Percentiles rank a stretch among this genome's conserved stretches.
These are phyloP conservation scores for Quercus suber DNA, from an alignment of 306 rosid genomes.

Conservation along the genomic window DNA sequence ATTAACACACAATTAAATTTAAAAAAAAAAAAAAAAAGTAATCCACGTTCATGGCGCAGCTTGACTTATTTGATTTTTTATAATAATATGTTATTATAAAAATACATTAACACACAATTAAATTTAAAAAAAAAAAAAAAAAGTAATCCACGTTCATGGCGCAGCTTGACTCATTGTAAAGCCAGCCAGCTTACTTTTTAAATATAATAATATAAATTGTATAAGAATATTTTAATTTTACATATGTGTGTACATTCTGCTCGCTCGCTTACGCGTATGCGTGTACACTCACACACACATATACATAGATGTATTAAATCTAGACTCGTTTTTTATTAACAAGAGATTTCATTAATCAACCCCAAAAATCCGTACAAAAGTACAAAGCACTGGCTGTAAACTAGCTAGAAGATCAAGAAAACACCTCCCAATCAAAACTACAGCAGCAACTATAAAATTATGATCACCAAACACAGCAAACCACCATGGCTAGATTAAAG, in stretches of 20 bases:
- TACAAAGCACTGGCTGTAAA: too few species aligned
- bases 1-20: background rate
- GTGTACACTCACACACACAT: rapidly evolving
- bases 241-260: rapidly evolving
- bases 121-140: background rate
- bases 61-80: background rate
- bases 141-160: background rate
- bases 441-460: too few species aligned
- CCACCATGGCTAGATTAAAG: too few species aligned
- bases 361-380: too few species aligned
- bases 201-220: background rate
- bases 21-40: background rate
- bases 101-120: background rate
- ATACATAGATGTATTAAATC: too few species aligned
- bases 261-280: rapidly evolving
- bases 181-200: background rate
- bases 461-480: too few species aligned
- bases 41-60: too few species aligned
- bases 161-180: background rate
- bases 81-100: background rate
- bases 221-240: background rate
- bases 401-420: too few species aligned
- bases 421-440: too few species aligned
- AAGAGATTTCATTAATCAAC: too few species aligned
- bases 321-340: too few species aligned